Base-by-base conservation (phyloP, 2,329 filamentous ascomycete genomes). In the Exophiala oligosperma region DNA sequence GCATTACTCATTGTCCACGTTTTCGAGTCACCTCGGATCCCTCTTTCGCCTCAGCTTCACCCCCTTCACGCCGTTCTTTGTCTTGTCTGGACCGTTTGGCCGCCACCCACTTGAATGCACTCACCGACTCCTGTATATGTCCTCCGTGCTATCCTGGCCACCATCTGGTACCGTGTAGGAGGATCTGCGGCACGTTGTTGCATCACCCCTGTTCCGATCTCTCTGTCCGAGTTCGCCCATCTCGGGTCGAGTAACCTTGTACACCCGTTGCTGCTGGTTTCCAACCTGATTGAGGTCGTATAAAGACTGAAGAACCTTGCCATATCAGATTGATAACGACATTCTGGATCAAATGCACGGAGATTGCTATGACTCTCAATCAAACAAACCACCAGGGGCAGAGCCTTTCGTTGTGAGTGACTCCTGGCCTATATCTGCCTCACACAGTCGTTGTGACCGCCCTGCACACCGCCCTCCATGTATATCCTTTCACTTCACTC, bases 1-100 rank as follows among this genome's bases (percentile, higher is more conserved):
- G 59, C 52, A 64, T 64, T 64, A 62, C 56, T 62, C 62, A 64
- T 63, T 59, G 32, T 50, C 63, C 62, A 63, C 62, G 62, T 66
- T 66, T 59, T 63, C 60, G 60, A 64, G 62, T 57, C 52, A 64
- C 64, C 57, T 46, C 35, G 14, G 24, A n/a, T 38, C 7, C 51
- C 11, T 41, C 38, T 23, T 5, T 7, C 38, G 4, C 29, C 29
- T 35, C 29, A 35, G 29, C 9, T 35, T 35, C 29, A 35, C 29
- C 29, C 29, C 29, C 29, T 35, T 35, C 29, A 35, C 29, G 29
- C 38, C 23, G 21, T 46, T 26, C 49, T 26, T 41, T 56, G 46
- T 35, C 17, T 49, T 43, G 32, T 14, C 28, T 50, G 17, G 14
- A 24, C n/a, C 32, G 37, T 32, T 29, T 50, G 23, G 23, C 37